These are phyloP conservation scores for Podosphaera fusca DNA, from an alignment of 2,329 filamentous ascomycete genomes.

Conservation along the genomic window DNA sequence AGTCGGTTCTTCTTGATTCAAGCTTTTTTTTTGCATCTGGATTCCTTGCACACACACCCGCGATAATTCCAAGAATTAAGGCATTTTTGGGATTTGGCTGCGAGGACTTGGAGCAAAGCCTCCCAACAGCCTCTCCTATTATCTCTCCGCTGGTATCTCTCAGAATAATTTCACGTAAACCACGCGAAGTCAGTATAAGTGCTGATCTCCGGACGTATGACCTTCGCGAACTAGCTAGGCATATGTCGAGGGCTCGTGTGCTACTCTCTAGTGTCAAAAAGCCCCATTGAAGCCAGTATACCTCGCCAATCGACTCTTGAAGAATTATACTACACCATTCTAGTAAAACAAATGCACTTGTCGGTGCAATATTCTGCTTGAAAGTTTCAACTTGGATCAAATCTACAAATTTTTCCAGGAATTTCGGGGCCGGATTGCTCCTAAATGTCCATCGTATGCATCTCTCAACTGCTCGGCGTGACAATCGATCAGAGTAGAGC, in stretches of 20 bases:
- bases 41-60: slow-evolving; percentile 62
- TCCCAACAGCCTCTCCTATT: slow-evolving; percentile 31
- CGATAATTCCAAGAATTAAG: slow-evolving; percentile 60
- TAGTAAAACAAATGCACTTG: slow-evolving; percentile 66
- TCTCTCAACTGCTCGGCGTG: slow-evolving; percentile 59
- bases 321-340: slow-evolving; percentile 75
- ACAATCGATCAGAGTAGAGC: slow-evolving; percentile 66
- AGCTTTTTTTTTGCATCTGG: slow-evolving; percentile 37
- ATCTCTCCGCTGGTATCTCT: slow-evolving; percentile 17
- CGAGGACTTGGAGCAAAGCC: slow-evolving; percentile 44
- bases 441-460: slow-evolving; percentile 50
- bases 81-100: slow-evolving; percentile 47
- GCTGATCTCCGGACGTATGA: slow-evolving; percentile 48
- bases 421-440: slow-evolving; percentile 29
- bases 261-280: slow-evolving; percentile 42
- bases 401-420: slow-evolving; percentile 39
- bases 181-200: slow-evolving; percentile 54
- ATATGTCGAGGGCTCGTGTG: slow-evolving; percentile 56
- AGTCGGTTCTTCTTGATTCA: slow-evolving; percentile 41
- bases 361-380: slow-evolving; percentile 55
- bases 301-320: slow-evolving; percentile 39
- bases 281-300: slow-evolving; percentile 40
- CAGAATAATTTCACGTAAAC: slow-evolving; percentile 50
- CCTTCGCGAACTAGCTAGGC: slow-evolving; percentile 41
- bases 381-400: slow-evolving; percentile 48